These are phyloP conservation scores for Ramalina peruviana DNA, from an alignment of 495 filamentous ascomycete genomes.

Conservation along the genomic window DNA sequence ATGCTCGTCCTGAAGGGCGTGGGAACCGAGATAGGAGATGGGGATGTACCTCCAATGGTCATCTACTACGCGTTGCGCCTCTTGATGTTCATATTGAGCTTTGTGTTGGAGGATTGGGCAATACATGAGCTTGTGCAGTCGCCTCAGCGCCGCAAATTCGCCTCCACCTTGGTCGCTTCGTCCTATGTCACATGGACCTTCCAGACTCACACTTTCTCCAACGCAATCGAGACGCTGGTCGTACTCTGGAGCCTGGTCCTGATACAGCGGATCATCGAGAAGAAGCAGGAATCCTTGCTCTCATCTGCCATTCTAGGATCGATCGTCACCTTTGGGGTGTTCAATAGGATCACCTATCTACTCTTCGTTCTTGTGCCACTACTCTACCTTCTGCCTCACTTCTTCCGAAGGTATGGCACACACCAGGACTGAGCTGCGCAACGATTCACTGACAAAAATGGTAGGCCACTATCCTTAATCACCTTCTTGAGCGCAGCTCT, in stretches of 20 bases:
- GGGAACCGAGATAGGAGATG: slow-evolving; percentile 34
- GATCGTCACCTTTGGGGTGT: slow-evolving; percentile 69
- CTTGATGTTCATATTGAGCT: slow-evolving; percentile 85
- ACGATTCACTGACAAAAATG: neutral
- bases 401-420: slow-evolving; percentile 51
- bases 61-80: slow-evolving; percentile 80
- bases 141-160: slow-evolving; percentile 53
- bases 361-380: slow-evolving; percentile 75
- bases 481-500: slow-evolving; percentile 44
- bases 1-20: slow-evolving; percentile 86
- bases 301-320: slow-evolving; percentile 65
- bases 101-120: slow-evolving; percentile 95
- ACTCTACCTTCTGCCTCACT: slow-evolving; percentile 70
- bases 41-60: slow-evolving; percentile 40
- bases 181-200: slow-evolving; percentile 98
- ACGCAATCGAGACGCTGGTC: slow-evolving; percentile 83
- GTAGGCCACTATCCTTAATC: slow-evolving; percentile 55
- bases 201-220: slow-evolving; percentile 97
- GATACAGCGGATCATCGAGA: slow-evolving; percentile 66
- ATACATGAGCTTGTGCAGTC: slow-evolving; percentile 77
- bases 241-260: slow-evolving; percentile 87
- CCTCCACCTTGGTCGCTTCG: slow-evolving; percentile 72
- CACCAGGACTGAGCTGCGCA: slow-evolving; percentile 4
- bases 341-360: slow-evolving; percentile 94
- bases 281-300: slow-evolving; percentile 61